These are phyloP conservation scores for Coemansia sp. DNA, from an alignment of 192 early-diverging fungal species.

Conservation along the genomic window DNA sequence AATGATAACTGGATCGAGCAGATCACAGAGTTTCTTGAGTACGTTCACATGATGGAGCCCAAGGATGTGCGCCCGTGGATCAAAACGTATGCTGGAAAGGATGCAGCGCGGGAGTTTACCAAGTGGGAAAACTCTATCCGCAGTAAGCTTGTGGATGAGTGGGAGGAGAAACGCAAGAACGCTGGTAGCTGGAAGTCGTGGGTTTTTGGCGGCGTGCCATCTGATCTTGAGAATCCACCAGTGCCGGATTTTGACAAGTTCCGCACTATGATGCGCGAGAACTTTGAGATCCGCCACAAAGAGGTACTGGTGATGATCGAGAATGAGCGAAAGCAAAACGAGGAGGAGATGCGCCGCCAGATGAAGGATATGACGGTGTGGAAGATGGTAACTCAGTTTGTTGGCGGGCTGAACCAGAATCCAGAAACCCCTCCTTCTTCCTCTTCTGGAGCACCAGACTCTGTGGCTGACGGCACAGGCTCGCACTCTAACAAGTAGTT, in stretches of 20 bases:
- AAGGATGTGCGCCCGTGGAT: slow-evolving; percentile 75
- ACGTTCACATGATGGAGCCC: slow-evolving; percentile 68
- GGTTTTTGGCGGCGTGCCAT: slow-evolving; percentile 45
- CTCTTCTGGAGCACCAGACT: neutral
- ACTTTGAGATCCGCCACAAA: slow-evolving; percentile 70
- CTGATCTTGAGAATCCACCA: slow-evolving; percentile 63
- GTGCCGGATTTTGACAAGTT: slow-evolving; percentile 64
- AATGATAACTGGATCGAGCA: slow-evolving; percentile 79
- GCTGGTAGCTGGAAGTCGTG: slow-evolving; percentile 59
- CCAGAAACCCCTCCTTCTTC: no score
- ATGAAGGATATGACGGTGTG: slow-evolving; percentile 92
- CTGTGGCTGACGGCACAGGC: neutral
- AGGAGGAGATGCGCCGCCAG: slow-evolving; percentile 72
- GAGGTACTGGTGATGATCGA: slow-evolving; percentile 67
- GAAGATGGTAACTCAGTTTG: slow-evolving; percentile 66
- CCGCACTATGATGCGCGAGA: slow-evolving; percentile 60
- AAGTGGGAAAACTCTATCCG: slow-evolving; percentile 70
- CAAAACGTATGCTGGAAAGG: slow-evolving; percentile 64
- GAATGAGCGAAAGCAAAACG: slow-evolving; percentile 69
- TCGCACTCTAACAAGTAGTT: slow-evolving; percentile 4
- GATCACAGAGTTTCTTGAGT: slow-evolving; percentile 88
- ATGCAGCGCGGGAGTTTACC: slow-evolving; percentile 70
- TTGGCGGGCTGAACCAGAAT: slow-evolving; percentile 14
- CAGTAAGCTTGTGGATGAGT: slow-evolving; percentile 61
- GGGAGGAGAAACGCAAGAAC: slow-evolving; percentile 66